A percentile compares a stretch with the other conserved stretches of the same genome.
Conservation (phyloP, 306 rosid genomes). For the Sechiopsis laciniata region DNA sequence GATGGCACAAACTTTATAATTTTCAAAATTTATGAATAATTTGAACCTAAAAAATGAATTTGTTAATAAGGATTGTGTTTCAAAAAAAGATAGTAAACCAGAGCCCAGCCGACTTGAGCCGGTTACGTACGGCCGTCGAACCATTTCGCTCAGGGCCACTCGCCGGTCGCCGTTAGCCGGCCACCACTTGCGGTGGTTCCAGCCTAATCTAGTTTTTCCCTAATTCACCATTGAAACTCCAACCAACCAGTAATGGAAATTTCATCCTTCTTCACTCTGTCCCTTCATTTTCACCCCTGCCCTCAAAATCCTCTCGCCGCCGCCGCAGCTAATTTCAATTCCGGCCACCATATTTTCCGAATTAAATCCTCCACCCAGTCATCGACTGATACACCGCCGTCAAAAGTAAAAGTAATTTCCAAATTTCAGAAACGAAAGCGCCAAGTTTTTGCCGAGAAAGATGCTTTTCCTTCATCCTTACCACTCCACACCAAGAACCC, state of each 20-base stretch:
- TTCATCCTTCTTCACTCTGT: conserved; percentile 27
- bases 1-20: too few relatives aligned
- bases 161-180: too few relatives aligned
- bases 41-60: too few relatives aligned
- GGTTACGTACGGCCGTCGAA: too few relatives aligned
- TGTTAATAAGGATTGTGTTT: too few relatives aligned
- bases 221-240: neutral
- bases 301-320: conserved; percentile 31
- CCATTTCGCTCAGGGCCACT: too few relatives aligned
- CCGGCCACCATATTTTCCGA: conserved; percentile 17
- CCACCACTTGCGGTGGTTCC: too few relatives aligned
- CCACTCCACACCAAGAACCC: conserved; percentile 74
- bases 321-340: conserved; percentile 7
- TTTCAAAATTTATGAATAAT: too few relatives aligned
- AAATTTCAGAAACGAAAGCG: conserved; percentile 14
- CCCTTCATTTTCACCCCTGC: conserved; percentile 31
- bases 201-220: too few relatives aligned
- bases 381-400: neutral
- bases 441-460: conserved; percentile 32
- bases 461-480: conserved; percentile 59
- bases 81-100: too few relatives aligned
- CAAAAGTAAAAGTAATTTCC: neutral
- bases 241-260: conserved; percentile 33
- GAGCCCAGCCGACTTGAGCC: too few relatives aligned
- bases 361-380: conserved; percentile 28